Base-by-base conservation (phyloP, 2,329 filamentous ascomycete genomes). In the Xylariaceae sp. region DNA sequence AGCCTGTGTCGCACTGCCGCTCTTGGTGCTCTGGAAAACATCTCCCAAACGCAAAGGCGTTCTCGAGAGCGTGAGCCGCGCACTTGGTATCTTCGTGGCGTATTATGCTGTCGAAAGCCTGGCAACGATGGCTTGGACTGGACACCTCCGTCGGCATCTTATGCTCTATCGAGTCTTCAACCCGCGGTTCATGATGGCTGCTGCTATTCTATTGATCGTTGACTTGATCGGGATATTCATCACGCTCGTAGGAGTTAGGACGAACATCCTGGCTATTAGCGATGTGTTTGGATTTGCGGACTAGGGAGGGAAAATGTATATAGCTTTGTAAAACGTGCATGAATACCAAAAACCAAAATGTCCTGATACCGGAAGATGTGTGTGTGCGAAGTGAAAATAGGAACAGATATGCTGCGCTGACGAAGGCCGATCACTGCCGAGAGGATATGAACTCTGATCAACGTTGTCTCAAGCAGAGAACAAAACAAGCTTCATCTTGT, bases 81-180 rank as follows among this genome's bases (percentile, higher is more conserved):
- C 85, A 0, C 75, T 90, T 46, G 86, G 81, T 14, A 86, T 85
- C 22, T 90, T 96, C 63, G 71, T 92, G 6, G 74, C 87, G 1
- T 95, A 92, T 65, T 94, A 90, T 64, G 89, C 89, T 5, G 86
- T 88, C 9, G 81, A 96, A 64, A 86, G 86, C 27, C 71, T 96
- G 18, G 89, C 90, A 0, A 96, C 91, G 5, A 95, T 94, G 60
- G 83, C 87, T 67, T 96, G 92, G 86, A 89, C 92, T 0, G 91
- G 89, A 1, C 85, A 90, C 72, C 71, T 99, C 62, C 78, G 94
- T 47, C 79, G 94, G 45, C 94, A 99, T 73, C 77, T 99, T 55
- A 99, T 99, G 94, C 78, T 99, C 30, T 99, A 94, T 71, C 81
- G 94, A 39, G 90, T 99, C 39, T 99, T 99, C 64, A 86, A 81